Base-by-base conservation (phyloP, 2,329 filamentous ascomycete species). In the Blastomyces silverae region DNA sequence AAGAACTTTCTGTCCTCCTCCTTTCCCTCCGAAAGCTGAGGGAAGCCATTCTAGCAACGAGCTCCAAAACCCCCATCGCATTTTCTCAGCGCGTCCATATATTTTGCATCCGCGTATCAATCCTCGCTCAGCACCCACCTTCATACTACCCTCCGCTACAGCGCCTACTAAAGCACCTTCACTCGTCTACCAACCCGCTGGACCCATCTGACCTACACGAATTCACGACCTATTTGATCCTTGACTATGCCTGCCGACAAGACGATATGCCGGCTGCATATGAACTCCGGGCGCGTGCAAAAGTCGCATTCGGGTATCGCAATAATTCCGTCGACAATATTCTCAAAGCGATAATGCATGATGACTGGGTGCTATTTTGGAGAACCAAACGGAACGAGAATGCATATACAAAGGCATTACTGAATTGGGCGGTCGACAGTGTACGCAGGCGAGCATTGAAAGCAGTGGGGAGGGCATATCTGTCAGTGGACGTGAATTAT, bases 11-110 rank as follows among this genome's bases (percentile, higher is more conserved):
- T 1, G 85, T 85, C 25, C 86, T 97, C 62, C 82, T 97, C 63
- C 85, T 90, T 71, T 90, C 93, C 2, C 87, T 97, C 73, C 88
- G 94, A 67, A 97, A 97, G 76, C 85, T 99, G 42, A 87, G 94
- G 64, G 94, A 99, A 79, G 92, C 89, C 31, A 88, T 97, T 59
- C 85, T 96, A 2, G 90, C 78, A 64, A 78, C 77, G n/a, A 73
- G 90, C 15, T 87, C 89, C 10, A 85, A 87, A 63, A 86, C 92
- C 25, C 80, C 83, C 46, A 90, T 96, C 73, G 81, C 85, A 62
- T 99, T 99, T 76, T 88, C 93, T 0, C 86, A 89, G n/a, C 87
- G 92, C 70, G 90, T 88, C 20, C 96, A 97, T 77, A 86, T 96
- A 67, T 97, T 97, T 81, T 91, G 90, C 71, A 90, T 96, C 71